Evolutionary conservation across 306 rosid genomes (phyloP), one percentile per base, ranked within the genome.

Genomic region (Pueraria montana): DNA sequence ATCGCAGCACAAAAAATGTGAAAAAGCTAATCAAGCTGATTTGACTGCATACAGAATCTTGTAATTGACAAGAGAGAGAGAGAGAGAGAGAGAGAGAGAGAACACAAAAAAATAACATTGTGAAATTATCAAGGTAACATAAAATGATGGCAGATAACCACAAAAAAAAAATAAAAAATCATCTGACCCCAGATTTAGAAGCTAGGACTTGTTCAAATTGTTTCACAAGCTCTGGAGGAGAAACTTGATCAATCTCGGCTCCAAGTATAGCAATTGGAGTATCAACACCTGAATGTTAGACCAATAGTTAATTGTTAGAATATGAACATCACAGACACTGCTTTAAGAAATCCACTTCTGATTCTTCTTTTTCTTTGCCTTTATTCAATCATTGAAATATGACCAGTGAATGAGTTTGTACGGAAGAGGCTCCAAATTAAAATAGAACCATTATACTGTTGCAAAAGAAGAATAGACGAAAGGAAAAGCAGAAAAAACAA

Each of bases 211-310:
- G 86, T 71, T 92, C 95, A 80, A 91, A 89, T 87, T 92, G 88
- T 63, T 88, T 89, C 67, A 89, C 17, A 48, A 91, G 93, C 74
- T 86, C 86, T 0, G 93, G 91, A 52, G 95, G 98, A 73, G 82
- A 66, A 9, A 45, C 0, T 0, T 52, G 3, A 85, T 94, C 98
- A 49, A 82, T 43, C 91, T 92, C 97, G 24, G 93, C 95, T 77
- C 93, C 97, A 70, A 92, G 90, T 11, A 92, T 20, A 0, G 89
- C 62, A 85, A 79, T 82, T 61, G 88, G 98, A 89, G 76, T 80
- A 84, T 88, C 85, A 52, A 89, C 93, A 75, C 24, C 98, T 92
- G 84, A 80, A 87, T 46, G 18, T 4, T 20, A 53, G 52, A 50
- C 48, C 77, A 61, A 50, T 17, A n/a, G 20, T 49, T 38, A 38